Evolutionary conservation across 148 eudicot genomes (phyloP), one percentile per base, ranked within the genome.

Genomic region (Oxyria digyna): DNA sequence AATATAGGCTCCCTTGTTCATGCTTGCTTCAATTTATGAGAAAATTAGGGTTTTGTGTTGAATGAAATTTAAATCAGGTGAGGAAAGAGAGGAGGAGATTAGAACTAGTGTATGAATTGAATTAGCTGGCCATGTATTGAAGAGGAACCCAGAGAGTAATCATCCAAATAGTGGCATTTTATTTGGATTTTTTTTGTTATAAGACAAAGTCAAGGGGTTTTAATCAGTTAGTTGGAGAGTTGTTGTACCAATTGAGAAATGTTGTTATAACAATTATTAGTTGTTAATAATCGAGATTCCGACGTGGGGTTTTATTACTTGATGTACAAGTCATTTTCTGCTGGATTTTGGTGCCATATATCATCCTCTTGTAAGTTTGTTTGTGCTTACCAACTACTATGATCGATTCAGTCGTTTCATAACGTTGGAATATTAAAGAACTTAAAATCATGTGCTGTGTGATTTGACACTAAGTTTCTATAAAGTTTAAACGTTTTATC

Each of bases 71-170:
- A 42, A 48, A 54, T 42, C 52, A 49, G 33, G 63, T 24, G 67
- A 74, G 27, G 26, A 62, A 64, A 67, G 73, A 45, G 68, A 35
- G 12, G 35, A 32, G 20, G 49, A 67, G 69, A 31, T 40, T 33
- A 63, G 73, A 64, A 41, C 63, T 18, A 71, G 20, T 69, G 23
- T 72, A 14, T n/a, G 21, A 8, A 69, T 62, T 18, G 21, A 8
- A 69, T 67, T 71, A 82, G 85, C 71, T 68, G 71, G 75, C 62
- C 72, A 71, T 27, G 74, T 69, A 67, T 72, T 68, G 35, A 33
- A 67, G 7, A 62, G 21, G 17, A 33, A 10, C 18, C 11, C 33
- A 55, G n/a, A n/a, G 64, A 31, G 8, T 20, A 59, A 59, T 31
- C 23, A 59, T 59, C 37, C 65, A 59, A 59, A 29, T 15, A 59